Percentiles rank a stretch among this genome's conserved stretches.
phyloP scores from a whole-genome alignment of 495 filamentous ascomycete species.

The Pyrenopolyporus hunteri region DNA sequence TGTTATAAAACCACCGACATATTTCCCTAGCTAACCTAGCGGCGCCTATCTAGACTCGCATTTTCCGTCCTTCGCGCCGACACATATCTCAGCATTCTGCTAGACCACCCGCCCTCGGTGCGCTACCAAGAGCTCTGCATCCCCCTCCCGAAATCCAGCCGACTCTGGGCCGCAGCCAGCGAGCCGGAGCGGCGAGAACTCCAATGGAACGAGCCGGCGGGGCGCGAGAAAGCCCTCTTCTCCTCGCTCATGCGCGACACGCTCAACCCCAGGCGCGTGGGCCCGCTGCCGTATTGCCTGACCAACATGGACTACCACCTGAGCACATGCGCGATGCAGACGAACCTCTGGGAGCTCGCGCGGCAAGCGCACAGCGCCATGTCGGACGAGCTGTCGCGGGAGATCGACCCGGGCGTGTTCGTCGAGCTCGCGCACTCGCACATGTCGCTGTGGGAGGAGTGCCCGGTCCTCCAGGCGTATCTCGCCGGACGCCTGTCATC shows the following conservation, averaged over 20 bases:
- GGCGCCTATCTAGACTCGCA: constrained; percentile 31
- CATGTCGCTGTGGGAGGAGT: constrained; percentile 36
- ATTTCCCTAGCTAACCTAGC: not conserved
- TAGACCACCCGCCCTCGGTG: constrained; percentile 41
- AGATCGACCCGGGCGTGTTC: constrained; percentile 18
- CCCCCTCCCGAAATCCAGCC: constrained; percentile 38
- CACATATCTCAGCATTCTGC: constrained; percentile 41
- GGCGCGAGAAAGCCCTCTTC: constrained; percentile 43
- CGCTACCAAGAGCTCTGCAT: constrained; percentile 46
- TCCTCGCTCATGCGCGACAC: constrained; percentile 42
- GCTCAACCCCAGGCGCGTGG: constrained; percentile 18
- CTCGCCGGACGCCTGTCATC: constrained; percentile 10
- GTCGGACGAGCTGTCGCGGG: constrained; percentile 38
- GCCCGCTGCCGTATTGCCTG: constrained; percentile 38
- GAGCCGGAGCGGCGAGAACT: constrained; percentile 41
- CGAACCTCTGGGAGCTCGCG: constrained; percentile 39
- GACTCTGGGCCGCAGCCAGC: constrained; percentile 38
- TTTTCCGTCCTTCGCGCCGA: constrained; percentile 43
- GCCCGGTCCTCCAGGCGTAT: constrained; percentile 12
- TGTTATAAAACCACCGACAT: not conserved
- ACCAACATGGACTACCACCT: constrained; percentile 44
- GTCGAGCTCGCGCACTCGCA: constrained; percentile 25
- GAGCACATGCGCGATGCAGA: constrained; percentile 39
- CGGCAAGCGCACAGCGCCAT: constrained; percentile 40
- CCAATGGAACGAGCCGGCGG: constrained; percentile 45